Conservation (phyloP, 805 yeast genomes). For the Yamadazyma endophytica region DNA sequence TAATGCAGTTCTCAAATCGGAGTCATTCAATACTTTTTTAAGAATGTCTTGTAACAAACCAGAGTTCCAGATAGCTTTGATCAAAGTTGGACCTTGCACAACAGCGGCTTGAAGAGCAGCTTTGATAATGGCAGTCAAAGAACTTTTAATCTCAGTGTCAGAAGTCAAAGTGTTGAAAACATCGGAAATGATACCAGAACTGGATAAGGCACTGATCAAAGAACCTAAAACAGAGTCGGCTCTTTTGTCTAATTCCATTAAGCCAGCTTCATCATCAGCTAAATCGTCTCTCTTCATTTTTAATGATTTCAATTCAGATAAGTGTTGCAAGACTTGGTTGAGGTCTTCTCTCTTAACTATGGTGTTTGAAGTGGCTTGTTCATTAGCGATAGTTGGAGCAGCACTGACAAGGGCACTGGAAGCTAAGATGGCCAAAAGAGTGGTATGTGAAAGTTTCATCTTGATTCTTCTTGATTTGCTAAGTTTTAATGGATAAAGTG, state of each 20-base stretch:
- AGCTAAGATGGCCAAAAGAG: conserved; percentile 38
- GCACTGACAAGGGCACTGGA: conserved; percentile 33
- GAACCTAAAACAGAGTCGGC: conserved; percentile 32
- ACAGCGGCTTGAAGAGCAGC: conserved; percentile 28
- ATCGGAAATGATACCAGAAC: conserved; percentile 35
- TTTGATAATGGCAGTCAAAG: conserved; percentile 24
- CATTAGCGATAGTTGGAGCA: conserved; percentile 22
- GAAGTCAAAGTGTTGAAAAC: conserved; percentile 32
- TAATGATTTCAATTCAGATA: conserved; percentile 28
- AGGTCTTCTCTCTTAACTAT: conserved; percentile 34
- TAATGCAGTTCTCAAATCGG: conserved; percentile 29
- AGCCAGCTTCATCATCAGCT: conserved; percentile 23
- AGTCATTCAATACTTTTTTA: conserved; percentile 25
- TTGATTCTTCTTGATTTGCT: conserved; percentile 3
- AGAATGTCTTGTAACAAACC: conserved; percentile 34
- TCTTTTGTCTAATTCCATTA: conserved; percentile 25
- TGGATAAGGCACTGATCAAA: conserved; percentile 32
- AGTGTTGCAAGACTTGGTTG: conserved; percentile 27
- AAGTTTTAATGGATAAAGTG: neutral
- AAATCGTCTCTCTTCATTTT: conserved; percentile 32
- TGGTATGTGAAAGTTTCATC: conserved; percentile 40
- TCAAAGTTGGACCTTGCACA: conserved; percentile 37
- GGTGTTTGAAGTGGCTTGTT: conserved; percentile 9
- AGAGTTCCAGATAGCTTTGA: conserved; percentile 38
- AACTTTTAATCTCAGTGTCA: conserved; percentile 22